Base-by-base conservation (phyloP, 305 asterid species). In the Andrographis paniculata region DNA sequence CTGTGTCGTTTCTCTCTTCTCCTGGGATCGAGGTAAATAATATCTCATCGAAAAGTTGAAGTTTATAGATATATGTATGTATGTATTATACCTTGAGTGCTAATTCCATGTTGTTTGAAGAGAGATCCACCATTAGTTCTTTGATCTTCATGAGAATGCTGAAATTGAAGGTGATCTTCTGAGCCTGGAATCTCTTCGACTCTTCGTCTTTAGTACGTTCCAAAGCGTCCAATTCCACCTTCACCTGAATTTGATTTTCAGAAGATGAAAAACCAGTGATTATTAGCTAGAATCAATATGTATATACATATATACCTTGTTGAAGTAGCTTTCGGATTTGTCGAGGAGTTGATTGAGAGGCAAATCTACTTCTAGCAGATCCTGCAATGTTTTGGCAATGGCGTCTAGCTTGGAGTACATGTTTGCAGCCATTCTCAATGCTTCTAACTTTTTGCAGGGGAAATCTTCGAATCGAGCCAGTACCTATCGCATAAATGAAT, bases 161-260 rank as follows among this genome's bases (percentile, higher is more conserved):
- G 42, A 84, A 88, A 62, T 88, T 87, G 39, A 88, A 84, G 24
- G 45, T 59, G 77, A 88, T 88, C 59, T 84, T 88, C 42, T 88
- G 93, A 55, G 80, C 71, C 55, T 56, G 61, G 45, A 82, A 77
- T 69, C 71, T 79, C 89, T 84, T 84, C 33, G 68, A 16, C 46
- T 88, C 97, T 48, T 88, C 97, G 23, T 88, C 95, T 68, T 84
- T 88, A 35, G 87, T 79, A 28, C 95, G 66, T 40, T 88, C 95
- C 35, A 88, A 49, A 12, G 79, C 63, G 22, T 84, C 95, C 50
- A 88, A 17, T 45, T 89, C 96, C 38, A 70, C 84, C 68, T 89
- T 89, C 60, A 89, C 76, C 96, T 88, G 66, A n/a, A 67, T 18
- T 43, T 16, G 9, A 45, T 30, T 48, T 43, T 45, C 62, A 13